Base-by-base conservation (phyloP, 495 filamentous ascomycete genomes). In the Penicillium ochrochloron region DNA sequence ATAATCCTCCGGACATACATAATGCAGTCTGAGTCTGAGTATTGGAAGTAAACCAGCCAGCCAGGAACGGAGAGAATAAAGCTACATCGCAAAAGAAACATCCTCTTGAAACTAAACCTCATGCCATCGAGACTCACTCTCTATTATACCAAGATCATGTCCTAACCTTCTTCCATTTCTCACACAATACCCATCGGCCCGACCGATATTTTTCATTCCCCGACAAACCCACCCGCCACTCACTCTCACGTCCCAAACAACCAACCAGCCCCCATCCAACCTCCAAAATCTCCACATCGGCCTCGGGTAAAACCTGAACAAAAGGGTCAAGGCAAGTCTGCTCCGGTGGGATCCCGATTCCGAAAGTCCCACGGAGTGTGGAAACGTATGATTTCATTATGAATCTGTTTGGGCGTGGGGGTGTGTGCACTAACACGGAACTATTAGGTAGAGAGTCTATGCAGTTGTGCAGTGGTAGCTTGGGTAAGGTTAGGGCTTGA, bases 211-310 rank as follows among this genome's bases (percentile, higher is more conserved):
- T 56, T 29, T 31, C 31, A 34, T 17, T 33, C 52, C 29, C 52
- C 52, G 52, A 55, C 52, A 55, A 57, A 57, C 19, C 19, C n/a
- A 12, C 10, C 9, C 54, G 7, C 0, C 42, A 23, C 19, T 17
- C 12, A 41, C 37, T 17, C 5, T 14, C 37, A 41, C 37, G 6
- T 15, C 35, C 14, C 6, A 15, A 39, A 55, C 15, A 55, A 31
- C 4, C 9, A 55, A 57, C 37, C 34, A 41, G 17, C 27, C 37
- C 51, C 51, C 29, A 5, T 33, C 29, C 14, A 29, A 14, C 6
- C 46, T 23, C 21, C 50, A 27, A 52, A 19, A 54, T 56, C 65
- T 37, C 65, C 65, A 67, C 65, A 64, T 67, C 65, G 65, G 57
- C 61, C 50, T 19, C 46, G 59, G 59, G 19, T 60, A 64, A 54